These are phyloP conservation scores for Trichoderma erinaceum DNA, from an alignment of 495 filamentous ascomycete genomes.

Conservation along the genomic window DNA sequence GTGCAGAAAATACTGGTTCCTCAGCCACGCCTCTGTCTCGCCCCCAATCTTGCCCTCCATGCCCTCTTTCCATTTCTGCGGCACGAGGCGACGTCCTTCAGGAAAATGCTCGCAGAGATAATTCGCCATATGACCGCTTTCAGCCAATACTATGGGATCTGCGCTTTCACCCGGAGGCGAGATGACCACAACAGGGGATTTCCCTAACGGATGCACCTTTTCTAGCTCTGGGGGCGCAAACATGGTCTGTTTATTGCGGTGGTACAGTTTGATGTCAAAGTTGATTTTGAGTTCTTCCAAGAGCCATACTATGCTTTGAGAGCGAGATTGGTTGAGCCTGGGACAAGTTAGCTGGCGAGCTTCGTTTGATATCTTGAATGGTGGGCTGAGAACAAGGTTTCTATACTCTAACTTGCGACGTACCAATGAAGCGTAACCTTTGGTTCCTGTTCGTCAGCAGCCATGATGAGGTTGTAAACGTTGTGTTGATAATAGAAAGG, in stretches of 20 bases:
- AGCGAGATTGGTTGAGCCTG: constrained; percentile 72
- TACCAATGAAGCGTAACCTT: constrained; percentile 16
- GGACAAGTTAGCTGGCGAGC: not conserved
- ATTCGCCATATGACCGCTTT: constrained; percentile 72
- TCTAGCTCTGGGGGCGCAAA: constrained; percentile 68
- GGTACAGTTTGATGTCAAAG: constrained; percentile 72
- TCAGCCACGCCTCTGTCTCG: constrained; percentile 70
- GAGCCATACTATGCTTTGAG: constrained; percentile 83
- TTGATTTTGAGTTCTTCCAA: constrained; percentile 75
- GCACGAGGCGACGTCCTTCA: constrained; percentile 47
- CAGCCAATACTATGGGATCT: constrained; percentile 64
- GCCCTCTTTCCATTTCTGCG: constrained; percentile 53
- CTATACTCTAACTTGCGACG: not conserved
- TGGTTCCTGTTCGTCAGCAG: not conserved
- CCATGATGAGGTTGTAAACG: constrained; percentile 10
- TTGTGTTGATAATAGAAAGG: not conserved
- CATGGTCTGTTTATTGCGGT: constrained; percentile 45
- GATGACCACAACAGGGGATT: constrained; percentile 68
- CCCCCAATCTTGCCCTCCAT: constrained; percentile 52
- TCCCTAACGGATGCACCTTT: constrained; percentile 77
- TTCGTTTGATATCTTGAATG: no score
- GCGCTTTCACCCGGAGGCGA: constrained; percentile 26
- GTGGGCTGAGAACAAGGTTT: not conserved
- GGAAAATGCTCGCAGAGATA: constrained; percentile 72
- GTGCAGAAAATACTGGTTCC: constrained; percentile 73